These are phyloP conservation scores for Parachlorella kessleri DNA, from an alignment of 139 green algal species.

Conservation along the genomic window DNA sequence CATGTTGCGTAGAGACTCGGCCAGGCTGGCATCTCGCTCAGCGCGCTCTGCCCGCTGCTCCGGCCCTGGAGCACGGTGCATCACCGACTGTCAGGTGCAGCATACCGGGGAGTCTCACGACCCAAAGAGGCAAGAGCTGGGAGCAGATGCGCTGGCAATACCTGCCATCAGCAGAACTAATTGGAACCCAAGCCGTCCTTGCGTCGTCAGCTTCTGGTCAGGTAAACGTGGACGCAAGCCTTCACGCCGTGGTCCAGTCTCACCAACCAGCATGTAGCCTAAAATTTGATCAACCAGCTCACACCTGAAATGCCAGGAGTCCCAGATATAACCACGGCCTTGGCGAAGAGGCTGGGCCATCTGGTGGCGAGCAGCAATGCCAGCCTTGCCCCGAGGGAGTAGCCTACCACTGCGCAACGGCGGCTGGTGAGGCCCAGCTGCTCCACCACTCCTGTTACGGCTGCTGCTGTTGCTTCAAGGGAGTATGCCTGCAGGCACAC, in stretches of 20 bases:
- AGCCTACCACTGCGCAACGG: constrained; percentile 67
- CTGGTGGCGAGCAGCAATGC: constrained; percentile 53
- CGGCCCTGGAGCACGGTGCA: too few relatives aligned
- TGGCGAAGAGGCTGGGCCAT: constrained; percentile 27
- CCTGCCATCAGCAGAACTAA: too few relatives aligned
- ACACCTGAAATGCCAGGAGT: constrained; percentile 35
- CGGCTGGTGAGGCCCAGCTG: constrained; percentile 5
- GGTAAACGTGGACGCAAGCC: background rate
- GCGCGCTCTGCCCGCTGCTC: constrained; percentile 37
- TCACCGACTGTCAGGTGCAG: too few relatives aligned
- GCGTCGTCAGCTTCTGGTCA: too few relatives aligned
- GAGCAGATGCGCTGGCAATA: too few relatives aligned
- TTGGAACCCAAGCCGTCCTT: too few relatives aligned
- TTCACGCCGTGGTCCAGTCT: too few relatives aligned
- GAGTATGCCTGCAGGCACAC: constrained; percentile 26
- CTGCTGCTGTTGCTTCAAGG: constrained; percentile 42
- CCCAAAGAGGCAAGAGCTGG: too few relatives aligned
- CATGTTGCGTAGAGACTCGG: constrained; percentile 31
- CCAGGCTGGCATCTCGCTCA: constrained; percentile 55
- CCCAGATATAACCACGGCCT: constrained; percentile 64
- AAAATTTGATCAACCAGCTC: too few relatives aligned
- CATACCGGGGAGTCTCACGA: too few relatives aligned
- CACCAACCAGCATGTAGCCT: too few relatives aligned
- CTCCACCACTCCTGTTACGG: constrained; percentile 38
- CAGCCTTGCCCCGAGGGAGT: constrained; percentile 82